Evolutionary conservation across 2,329 filamentous ascomycete species (phyloP), one percentile per base, ranked within the genome.

Genomic region (Penicillium sp.): DNA sequence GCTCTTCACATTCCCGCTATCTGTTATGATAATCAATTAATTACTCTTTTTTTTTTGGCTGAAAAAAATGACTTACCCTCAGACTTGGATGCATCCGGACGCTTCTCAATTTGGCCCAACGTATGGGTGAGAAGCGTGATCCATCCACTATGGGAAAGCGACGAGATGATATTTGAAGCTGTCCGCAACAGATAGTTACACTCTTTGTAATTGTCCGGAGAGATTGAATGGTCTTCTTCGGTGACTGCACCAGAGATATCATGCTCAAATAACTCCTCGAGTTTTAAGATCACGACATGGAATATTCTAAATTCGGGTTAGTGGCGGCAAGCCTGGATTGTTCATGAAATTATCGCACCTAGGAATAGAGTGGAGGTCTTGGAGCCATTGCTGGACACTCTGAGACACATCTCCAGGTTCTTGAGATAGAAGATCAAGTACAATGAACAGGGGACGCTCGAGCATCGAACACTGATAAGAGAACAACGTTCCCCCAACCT

Each of bases 361-460:
- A 51, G 80, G 77, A 27, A 85, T 73, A 40, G 77, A 82, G 14
- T 81, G 75, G 9, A 74, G 55, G 44, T 76, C 74, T 45, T 89
- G 88, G 3, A 97, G 79, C 92, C 93, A 97, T 47, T 84, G 86
- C 64, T 88, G 88, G 37, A 90, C 85, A 25, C 89, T 88, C 73
- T 91, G 88, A 58, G 88, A 90, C 14, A 89, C 77, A 63, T 92
- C 89, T 2, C 86, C 88, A 20, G 84, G 81, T 56, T 90, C 86
- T 55, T 92, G 87, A 18, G 84, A 75, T 1, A 97, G 78, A 1
- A 87, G 82, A 72, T 97, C 93, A 25, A 97, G 78, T 59, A 95
- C 81, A 11, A 96, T 75, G 59, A 97, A 88, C 18, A 96, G 74
- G 1, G 93, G 93, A 48, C 91, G 85, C 6, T 88, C 88, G 40